Percentiles rank a stretch among this genome's conserved stretches.
These are phyloP conservation scores for Leccinum fuscescens DNA, from an alignment of 1,284 basidiomycete species.

Conservation along the genomic window DNA sequence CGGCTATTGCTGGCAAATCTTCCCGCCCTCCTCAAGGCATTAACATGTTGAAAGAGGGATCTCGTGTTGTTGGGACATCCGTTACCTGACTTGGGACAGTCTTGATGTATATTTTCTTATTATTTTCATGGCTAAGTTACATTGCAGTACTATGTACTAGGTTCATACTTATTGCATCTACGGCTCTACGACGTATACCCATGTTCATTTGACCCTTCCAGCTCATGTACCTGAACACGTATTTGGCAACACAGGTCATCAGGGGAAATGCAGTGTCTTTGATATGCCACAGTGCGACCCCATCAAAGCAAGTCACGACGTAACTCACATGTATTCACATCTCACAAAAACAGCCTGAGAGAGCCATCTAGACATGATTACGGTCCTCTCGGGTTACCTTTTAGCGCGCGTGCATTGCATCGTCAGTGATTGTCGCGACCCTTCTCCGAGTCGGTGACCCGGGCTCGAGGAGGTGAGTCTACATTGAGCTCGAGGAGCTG, in stretches of 20 bases:
- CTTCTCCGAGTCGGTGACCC: not conserved
- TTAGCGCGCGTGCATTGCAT: not conserved
- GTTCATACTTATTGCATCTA: slow-evolving; percentile 2
- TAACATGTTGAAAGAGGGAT: slow-evolving; percentile 10
- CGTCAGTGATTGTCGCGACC: not conserved
- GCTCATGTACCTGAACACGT: slow-evolving; percentile 1
- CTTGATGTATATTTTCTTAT: slow-evolving; percentile 3
- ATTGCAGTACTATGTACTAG: slow-evolving; percentile 2
- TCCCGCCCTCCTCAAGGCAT: slow-evolving; percentile 9
- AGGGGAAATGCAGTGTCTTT: slow-evolving; percentile 6
- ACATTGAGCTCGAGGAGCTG: not conserved
- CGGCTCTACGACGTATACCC: slow-evolving; percentile 9
- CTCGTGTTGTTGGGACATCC: not conserved
- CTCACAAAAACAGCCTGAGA: slow-evolving; percentile 4
- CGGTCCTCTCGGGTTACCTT: not conserved
- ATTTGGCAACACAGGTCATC: not conserved
- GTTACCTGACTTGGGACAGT: slow-evolving; percentile 8
- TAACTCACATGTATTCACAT: slow-evolving; percentile 2
- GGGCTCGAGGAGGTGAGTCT: slow-evolving; percentile 5
- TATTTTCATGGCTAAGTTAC: slow-evolving; percentile 1
- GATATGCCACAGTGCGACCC: not conserved
- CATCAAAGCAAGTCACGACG: slow-evolving; percentile 4
- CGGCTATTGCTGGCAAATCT: slow-evolving; percentile 24
- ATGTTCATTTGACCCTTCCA: slow-evolving; percentile 6
- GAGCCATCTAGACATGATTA: not conserved